phyloP scores from a whole-genome alignment of 108 stramenopile genomes.

The Discostella pseudostelligera region DNA sequence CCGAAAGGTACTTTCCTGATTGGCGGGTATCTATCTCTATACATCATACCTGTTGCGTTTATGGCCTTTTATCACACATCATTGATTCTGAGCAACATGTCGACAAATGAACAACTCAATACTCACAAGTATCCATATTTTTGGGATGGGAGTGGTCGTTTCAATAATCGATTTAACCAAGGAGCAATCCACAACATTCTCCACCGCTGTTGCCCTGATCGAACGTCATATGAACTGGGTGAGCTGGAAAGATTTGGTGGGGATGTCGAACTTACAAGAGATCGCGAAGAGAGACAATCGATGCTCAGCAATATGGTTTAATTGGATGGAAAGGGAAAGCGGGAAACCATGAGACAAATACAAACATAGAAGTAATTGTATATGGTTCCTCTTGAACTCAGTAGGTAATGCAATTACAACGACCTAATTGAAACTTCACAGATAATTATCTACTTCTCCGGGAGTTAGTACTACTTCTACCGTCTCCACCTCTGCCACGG shows the following conservation, averaged over 20 bases:
- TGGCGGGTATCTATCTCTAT: constrained; percentile 65
- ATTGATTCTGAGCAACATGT: constrained; percentile 80
- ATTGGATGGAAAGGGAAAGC: background rate
- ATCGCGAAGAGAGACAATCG: constrained; percentile 15
- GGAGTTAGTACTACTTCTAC: constrained; percentile 13
- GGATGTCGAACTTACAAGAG: constrained; percentile 6
- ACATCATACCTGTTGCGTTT: constrained; percentile 56
- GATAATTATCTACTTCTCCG: constrained; percentile 9
- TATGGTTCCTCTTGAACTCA: no score
- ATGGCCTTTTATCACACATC: constrained; percentile 86
- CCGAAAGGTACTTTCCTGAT: constrained; percentile 31
- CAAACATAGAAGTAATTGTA: no score
- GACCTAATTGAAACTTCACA: no score
- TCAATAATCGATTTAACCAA: constrained; percentile 85
- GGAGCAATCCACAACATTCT: constrained; percentile 60
- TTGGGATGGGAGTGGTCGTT: constrained; percentile 54
- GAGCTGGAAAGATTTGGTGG: background rate
- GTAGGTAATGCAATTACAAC: no score
- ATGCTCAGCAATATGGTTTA: constrained; percentile 19
- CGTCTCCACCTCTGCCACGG: constrained; percentile 20
- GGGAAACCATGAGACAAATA: background rate
- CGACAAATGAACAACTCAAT: constrained; percentile 95
- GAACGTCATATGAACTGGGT: constrained; percentile 29
- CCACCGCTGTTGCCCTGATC: constrained; percentile 41
- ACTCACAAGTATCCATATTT: constrained; percentile 82